Percentiles rank a stretch among this genome's conserved stretches.
Conservation (phyloP, 2,329 filamentous ascomycete species). For the Talaromyces sp. region DNA sequence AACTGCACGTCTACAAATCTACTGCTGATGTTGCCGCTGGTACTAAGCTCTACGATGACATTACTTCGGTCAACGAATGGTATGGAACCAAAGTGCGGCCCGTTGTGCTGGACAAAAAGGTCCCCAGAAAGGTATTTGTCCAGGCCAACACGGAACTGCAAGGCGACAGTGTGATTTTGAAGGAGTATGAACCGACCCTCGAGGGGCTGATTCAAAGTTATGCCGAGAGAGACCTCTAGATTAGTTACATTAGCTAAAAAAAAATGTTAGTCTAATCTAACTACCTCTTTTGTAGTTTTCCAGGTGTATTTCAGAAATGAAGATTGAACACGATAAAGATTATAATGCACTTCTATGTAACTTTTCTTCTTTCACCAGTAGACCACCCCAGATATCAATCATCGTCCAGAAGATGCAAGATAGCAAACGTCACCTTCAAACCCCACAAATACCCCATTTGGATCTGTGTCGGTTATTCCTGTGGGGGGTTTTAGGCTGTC, state of each 20-base stretch:
- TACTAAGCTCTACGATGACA: constrained; percentile 72
- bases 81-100: constrained; percentile 74
- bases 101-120: constrained; percentile 55
- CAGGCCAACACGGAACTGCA: constrained; percentile 80
- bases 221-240: constrained; percentile 52
- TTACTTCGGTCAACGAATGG: constrained; percentile 79
- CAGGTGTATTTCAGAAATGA: too few species aligned
- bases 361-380: too few species aligned
- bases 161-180: constrained; percentile 66
- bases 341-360: too few species aligned
- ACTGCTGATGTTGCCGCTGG: constrained; percentile 78
- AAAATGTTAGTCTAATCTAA: background rate
- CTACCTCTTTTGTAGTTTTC: background rate
- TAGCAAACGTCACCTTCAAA: too few species aligned
- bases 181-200: constrained; percentile 77
- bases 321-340: too few species aligned
- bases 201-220: constrained; percentile 82
- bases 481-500: too few species aligned
- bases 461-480: too few species aligned
- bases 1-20: constrained; percentile 86
- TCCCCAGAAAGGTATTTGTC: constrained; percentile 70
- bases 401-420: too few species aligned
- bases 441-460: too few species aligned
- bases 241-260: background rate
- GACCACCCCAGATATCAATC: too few species aligned